Evolutionary conservation across 495 filamentous ascomycete species (phyloP), one percentile per base, ranked within the genome.

Genomic region (Rhizodiscina lignyota): DNA sequence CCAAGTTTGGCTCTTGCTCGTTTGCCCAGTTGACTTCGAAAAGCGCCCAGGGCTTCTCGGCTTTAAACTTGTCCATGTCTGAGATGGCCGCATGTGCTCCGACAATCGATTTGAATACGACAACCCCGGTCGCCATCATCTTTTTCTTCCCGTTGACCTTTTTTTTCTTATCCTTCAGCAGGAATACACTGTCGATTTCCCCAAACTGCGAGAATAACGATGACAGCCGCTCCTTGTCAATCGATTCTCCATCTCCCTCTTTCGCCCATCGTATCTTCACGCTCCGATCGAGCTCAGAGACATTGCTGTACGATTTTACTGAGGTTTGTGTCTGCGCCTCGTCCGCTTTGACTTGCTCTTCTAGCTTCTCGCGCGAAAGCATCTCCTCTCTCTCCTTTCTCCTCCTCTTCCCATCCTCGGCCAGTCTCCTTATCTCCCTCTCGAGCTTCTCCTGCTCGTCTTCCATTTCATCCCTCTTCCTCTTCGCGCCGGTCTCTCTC

Each of bases 31-130:
- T 53, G 1, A 75, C 70, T 13, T 27, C 24, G 8, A 27, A 13
- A 13, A 27, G 24, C 8, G 24, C 24, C 24, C 24, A 27, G 8
- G 24, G 24, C 13, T 27, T 27, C 66, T 56, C 32, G 52, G 38
- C 32, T 41, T 61, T 55, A 37, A 61, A 62, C 39, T 58, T 53
- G 32, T 61, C 59, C n/a, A n/a, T n/a, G 34, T 75, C 72, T 39
- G 64, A 40, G 4, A 77, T 69, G 4, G 71, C 71, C 3, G 67
- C 57, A 46, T 77, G 68, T 3, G 73, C 71, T 38, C 66, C 61
- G 21, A 76, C 68, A 22, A 76, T 64, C 5, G 69, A 73, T 0
- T 55, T 51, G 46, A 63, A 78, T 16, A 74, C 61, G 4, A 77
- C 49, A 38, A 73, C 60, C 2, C 66, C 70, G 3, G 61, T 67